Evolutionary conservation across 2,329 filamentous ascomycete species (phyloP), one percentile per base, ranked within the genome.

Genomic region (Aspergillus pseudoviridinutans): DNA sequence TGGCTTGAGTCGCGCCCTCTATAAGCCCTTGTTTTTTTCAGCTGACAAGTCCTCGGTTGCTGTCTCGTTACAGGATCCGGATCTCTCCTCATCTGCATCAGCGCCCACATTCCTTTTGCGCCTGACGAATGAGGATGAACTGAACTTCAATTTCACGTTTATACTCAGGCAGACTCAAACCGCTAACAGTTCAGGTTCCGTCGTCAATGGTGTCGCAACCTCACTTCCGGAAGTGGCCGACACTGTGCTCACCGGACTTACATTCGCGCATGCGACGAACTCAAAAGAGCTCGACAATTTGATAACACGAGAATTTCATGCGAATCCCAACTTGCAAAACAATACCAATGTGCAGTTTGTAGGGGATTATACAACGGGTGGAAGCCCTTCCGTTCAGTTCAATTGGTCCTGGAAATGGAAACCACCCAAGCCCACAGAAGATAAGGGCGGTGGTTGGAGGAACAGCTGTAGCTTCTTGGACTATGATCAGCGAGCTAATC

Each of bases 381-480:
- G 93, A n/a, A 90, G 81, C 67, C 80, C 88, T 6, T 93, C 91
- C 1, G 88, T 96, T 29, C 87, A 91, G 35, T 97, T 97, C 71
- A 89, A 93, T 63, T 99, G 93, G 92, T 87, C 88, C 7, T 99
- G 94, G 94, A 94, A 89, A 79, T 99, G 93, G 92, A 91, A 89
- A 71, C 91, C 94, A 8, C 94, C 94, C 41, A 96, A 91, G 79
- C 69, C 79, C 14, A 77, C 79, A 17, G 92, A 97, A 70, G 92
- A 97, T 71, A 86, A 85, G 67, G 90, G 90, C 29, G 91, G 92
- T 57, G 94, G 94, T 49, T 99, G 94, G 93, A 90, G 91, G 70
- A 97, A 95, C 71, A 90, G 88, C 66, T 97, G 94, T 81, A 97
- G 91, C 73, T 97, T 99, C 76, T 89, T 97, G 66, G 94, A 99